These are phyloP conservation scores for Dysphania ambrosioides DNA, from an alignment of 148 eudicot species.

Conservation along the genomic window DNA sequence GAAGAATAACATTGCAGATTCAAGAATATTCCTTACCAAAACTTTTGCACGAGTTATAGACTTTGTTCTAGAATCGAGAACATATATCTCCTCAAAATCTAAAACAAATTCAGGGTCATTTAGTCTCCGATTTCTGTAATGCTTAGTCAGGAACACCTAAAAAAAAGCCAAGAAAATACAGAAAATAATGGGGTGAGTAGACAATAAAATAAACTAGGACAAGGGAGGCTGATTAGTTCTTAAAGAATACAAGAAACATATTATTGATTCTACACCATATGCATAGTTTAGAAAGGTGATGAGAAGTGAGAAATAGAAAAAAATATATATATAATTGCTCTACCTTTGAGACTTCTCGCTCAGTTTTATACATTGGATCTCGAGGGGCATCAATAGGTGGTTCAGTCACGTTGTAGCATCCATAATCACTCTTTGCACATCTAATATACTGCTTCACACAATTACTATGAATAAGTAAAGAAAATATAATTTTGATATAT, in stretches of 20 bases:
- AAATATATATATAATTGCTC: not conserved
- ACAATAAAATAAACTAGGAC: not conserved
- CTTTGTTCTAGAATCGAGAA: constrained; percentile 86
- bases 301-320: constrained; percentile 2
- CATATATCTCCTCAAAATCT: constrained; percentile 97
- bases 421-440: constrained; percentile 92
- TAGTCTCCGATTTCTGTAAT: constrained; percentile 77
- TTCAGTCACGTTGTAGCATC: constrained; percentile 83
- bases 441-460: constrained; percentile 68
- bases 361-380: constrained; percentile 96
- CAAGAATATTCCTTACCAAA: constrained; percentile 49
- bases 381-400: constrained; percentile 97
- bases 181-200: not conserved
- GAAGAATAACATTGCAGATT: not conserved
- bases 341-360: constrained; percentile 82
- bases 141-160: constrained; percentile 93
- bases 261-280: not conserved
- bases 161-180: constrained; percentile 17
- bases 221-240: not conserved
- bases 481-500: not conserved
- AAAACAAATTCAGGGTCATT: constrained; percentile 78
- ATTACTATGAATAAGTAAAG: not conserved
- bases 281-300: not conserved
- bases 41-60: constrained; percentile 91
- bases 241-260: not conserved